Base-by-base conservation (phyloP, 305 asterid species). In the Rubia tinctorum region DNA sequence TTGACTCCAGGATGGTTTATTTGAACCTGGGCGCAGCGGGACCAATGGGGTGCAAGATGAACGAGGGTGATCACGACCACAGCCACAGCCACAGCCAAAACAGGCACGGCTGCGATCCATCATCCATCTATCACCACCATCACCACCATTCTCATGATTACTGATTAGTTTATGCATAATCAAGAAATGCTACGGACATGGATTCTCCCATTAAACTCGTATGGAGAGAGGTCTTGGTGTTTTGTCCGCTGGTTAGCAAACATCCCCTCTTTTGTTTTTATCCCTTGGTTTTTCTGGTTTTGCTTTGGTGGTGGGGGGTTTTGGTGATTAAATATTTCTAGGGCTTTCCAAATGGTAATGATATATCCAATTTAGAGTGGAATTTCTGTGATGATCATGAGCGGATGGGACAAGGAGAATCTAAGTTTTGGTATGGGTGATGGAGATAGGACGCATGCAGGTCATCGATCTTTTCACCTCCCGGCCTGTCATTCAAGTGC, bases 1-100 rank as follows among this genome's bases (percentile, higher is more conserved):
- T 87, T 22, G 95, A 90, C 78, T 87, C 98, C n/a, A 85, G 97
- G 74, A 86, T 92, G 90, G 95, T 89, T 74, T 92, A 92, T 84
- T 37, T 92, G 78, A 88, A 92, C 72, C 88, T 90, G 30, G 98
- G 94, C 18, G 93, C 88, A 13, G 84, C 80, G 5, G 61, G 67
- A 0, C 91, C 86, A 73, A 88, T 88, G 81, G 89, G 93, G 9
- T 81, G 88, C 53, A 86, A 87, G 75, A 47, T 85, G 75, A 81
- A 76, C 9, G 89, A 83, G 8, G 88, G 82, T 1, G 88, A 82
- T 39, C 59, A 53, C 59, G 49, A 73, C 25, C 88, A 83, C 44
- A 71, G 81, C 68, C 71, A 82, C 58, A 82, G 88, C 82, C 88
- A 82, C 30, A 2, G 30, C 30, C 30, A 27, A 75, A 80, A 73